These are phyloP conservation scores for Hirsutella rhossiliensis DNA, from an alignment of 2,329 filamentous ascomycete genomes.

Conservation along the genomic window DNA sequence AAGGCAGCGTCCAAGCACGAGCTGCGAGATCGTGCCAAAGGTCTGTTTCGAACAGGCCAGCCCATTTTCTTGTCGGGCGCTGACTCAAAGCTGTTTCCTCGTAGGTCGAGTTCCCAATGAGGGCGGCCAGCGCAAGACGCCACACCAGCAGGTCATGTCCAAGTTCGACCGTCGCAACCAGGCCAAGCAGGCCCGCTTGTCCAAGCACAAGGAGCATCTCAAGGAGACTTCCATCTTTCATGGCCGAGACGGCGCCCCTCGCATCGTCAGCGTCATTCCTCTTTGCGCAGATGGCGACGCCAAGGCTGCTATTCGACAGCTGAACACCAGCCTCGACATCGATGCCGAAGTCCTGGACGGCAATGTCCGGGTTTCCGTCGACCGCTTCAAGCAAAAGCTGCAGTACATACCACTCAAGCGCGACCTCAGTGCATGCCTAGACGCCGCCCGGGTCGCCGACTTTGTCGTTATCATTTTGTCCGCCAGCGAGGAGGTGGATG, in stretches of 20 bases:
- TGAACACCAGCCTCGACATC: constrained; percentile 74
- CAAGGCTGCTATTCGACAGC: constrained; percentile 49
- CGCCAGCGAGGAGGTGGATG: constrained; percentile 71
- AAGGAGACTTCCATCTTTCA: constrained; percentile 70
- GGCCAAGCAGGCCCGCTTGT: constrained; percentile 75
- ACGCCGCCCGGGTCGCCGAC: constrained; percentile 80
- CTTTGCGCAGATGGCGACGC: constrained; percentile 64
- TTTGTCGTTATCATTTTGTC: constrained; percentile 83
- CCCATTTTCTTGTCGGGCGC: background rate
- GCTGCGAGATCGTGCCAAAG: constrained; percentile 75
- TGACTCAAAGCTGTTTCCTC: background rate
- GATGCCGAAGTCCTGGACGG: constrained; percentile 49
- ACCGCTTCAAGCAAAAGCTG: constrained; percentile 89
- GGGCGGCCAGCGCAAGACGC: constrained; percentile 67
- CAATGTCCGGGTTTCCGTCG: constrained; percentile 57
- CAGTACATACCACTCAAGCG: constrained; percentile 69
- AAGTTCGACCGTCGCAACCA: constrained; percentile 94
- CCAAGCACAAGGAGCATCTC: constrained; percentile 74
- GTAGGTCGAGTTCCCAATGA: constrained; percentile 69
- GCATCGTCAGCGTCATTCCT: constrained; percentile 80
- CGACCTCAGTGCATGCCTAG: constrained; percentile 65
- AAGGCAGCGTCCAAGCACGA: constrained; percentile 81
- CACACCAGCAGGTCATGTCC: constrained; percentile 93
- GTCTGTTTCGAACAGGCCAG: constrained; percentile 27
- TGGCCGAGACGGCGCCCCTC: constrained; percentile 76